Evolutionary conservation across 306 rosid species (phyloP), one percentile per base, ranked within the genome.

Genomic region (Albizia julibrissin): DNA sequence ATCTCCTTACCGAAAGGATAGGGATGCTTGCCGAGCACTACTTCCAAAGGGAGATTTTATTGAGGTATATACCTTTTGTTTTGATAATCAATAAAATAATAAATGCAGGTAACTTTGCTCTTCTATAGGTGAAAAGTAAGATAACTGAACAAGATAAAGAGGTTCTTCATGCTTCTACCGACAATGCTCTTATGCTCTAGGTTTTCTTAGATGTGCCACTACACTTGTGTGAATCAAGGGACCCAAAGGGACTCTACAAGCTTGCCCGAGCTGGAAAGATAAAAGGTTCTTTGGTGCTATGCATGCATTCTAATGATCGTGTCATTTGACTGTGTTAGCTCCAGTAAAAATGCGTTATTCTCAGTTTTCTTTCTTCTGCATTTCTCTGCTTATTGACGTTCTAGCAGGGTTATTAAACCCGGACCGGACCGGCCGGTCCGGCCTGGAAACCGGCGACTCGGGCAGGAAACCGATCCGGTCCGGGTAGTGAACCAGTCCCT

Each of bases 191-290:
- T 82, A 78, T 73, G 50, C 82, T 84, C 77, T 88, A 95, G 99
- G 99, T 95, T 82, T 95, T 89, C 84, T 84, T 95, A 81, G 97
- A 95, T 2, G 92, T 87, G 87, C 99, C 99, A 31, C 91, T 95
- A 52, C 86, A 88, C 37, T 85, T 95, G 75, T 95, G 99, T 78
- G 99, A 95, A 89, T 81, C 87, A 67, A 87, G 97, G 85, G 99
- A 95, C 71, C 98, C 99, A 13, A 95, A 95, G 88, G 99, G 99
- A 22, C 94, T 95, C 59, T 95, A 95, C 90, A 92, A 92, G 85
- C 98, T 95, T 80, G 97, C 97, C 70, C 92, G 99, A 52, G 91
- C 94, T 68, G 99, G 98, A 84, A 91, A 92, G 91, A 93, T 95
- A 79, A 90, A 84, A 92, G 96, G 99, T 95, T 83, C 40, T 56